Evolutionary conservation across 2,329 filamentous ascomycete genomes (phyloP), one percentile per base, ranked within the genome.

Genomic region (Allantophomopsis cytisporea): DNA sequence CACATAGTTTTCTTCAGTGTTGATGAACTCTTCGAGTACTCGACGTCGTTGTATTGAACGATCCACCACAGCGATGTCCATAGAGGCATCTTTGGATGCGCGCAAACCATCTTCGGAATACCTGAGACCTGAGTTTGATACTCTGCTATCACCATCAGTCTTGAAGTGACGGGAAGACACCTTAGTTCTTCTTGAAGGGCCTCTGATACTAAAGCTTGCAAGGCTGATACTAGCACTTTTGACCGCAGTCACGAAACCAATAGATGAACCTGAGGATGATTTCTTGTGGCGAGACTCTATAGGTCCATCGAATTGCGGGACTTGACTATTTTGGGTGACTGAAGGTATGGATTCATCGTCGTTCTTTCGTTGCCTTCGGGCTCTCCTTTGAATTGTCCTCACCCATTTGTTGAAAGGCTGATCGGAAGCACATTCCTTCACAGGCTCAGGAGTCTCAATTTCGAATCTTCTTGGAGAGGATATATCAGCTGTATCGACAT

Each of bases 1-100:
- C 50, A 96, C 79, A 55, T 96, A 96, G 51, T 80, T 76, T 55
- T 91, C 83, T 58, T 96, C 91, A 0, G 88, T 94, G 41, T 64
- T 72, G 44, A 95, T 76, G 38, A 96, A 65, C 60, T 96, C 91
- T 54, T 91, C 83, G 30, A 96, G 61, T 31, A 94, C 77, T 45
- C 80, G 77, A 12, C 85, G 76, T 44, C 91, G 75, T 51, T 87
- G 82, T 15, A 83, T 60, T 2, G 85, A 75, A 39, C 88, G 75
- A 47, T 78, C 72, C 33, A 73, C 71, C n/a, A 82, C 78, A 21
- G 69, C 76, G 42, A 80, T 71, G 47, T 94, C 86, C 10, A 78
- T 46, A 8, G 59, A 50, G 5, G 55, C 47, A n/a, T 56, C 53
- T 34, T 64, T 66, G 23, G 23, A 28, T 12, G 23, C 23, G 8